phyloP scores from a whole-genome alignment of 805 yeast genomes.

The Diddensiella santjacobensis region DNA sequence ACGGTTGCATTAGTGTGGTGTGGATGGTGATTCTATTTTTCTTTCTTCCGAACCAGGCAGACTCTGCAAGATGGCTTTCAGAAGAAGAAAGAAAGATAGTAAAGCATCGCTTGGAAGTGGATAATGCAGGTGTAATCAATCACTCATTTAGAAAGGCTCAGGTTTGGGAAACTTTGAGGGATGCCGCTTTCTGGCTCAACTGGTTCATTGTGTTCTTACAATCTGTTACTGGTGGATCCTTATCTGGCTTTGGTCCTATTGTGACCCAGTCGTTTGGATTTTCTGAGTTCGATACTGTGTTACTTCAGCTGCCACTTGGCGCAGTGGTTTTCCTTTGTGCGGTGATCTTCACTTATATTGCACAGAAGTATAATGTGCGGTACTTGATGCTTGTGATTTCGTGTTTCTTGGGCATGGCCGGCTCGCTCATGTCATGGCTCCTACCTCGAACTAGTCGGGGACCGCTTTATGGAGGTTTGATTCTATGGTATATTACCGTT shows the following conservation, averaged over 20 bases:
- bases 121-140: slow-evolving; percentile 44
- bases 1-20: slow-evolving; percentile 53
- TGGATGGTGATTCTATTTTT: slow-evolving; percentile 25
- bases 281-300: slow-evolving; percentile 31
- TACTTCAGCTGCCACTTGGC: slow-evolving; percentile 45
- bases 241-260: slow-evolving; percentile 44
- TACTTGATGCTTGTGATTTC: slow-evolving; percentile 35
- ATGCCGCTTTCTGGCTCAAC: slow-evolving; percentile 37
- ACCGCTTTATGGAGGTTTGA: slow-evolving; percentile 42
- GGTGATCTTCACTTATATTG: slow-evolving; percentile 30
- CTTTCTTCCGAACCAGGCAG: slow-evolving; percentile 19
- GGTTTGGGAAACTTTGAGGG: slow-evolving; percentile 42
- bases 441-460: slow-evolving; percentile 31
- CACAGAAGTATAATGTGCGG: slow-evolving; percentile 34
- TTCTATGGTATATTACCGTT: slow-evolving; percentile 55
- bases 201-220: slow-evolving; percentile 31
- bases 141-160: slow-evolving; percentile 40
- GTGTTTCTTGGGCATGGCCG: slow-evolving; percentile 39
- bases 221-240: slow-evolving; percentile 35
- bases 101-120: slow-evolving; percentile 23
- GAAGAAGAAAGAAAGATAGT: slow-evolving; percentile 27
- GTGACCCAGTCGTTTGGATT: slow-evolving; percentile 36
- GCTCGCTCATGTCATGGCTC: slow-evolving; percentile 41
- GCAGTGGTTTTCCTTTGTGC: slow-evolving; percentile 43
- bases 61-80: slow-evolving; percentile 19